These are phyloP conservation scores for Paraphoma chrysanthemicola DNA, from an alignment of 2,329 filamentous ascomycete species.

Conservation along the genomic window DNA sequence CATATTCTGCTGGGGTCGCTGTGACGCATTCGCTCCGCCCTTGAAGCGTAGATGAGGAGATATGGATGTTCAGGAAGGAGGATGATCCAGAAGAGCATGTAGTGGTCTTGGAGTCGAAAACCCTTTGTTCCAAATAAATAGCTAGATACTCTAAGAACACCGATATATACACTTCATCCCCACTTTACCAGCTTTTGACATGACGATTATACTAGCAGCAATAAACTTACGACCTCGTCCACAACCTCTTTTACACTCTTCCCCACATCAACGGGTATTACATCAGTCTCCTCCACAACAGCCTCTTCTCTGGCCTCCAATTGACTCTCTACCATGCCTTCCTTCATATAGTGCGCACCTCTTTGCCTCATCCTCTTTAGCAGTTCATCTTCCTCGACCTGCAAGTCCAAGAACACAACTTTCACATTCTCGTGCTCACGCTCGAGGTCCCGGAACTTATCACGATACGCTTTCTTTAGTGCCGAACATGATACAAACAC, in stretches of 20 bases:
- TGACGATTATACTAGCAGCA: constrained; percentile 26
- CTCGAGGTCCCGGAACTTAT: constrained; percentile 32
- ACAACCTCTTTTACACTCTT: constrained; percentile 10
- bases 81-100: too few relatives aligned
- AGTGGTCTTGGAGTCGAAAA: too few relatives aligned
- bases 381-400: constrained; percentile 39
- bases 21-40: too few relatives aligned
- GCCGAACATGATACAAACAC: constrained; percentile 52
- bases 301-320: constrained; percentile 40
- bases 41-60: too few relatives aligned
- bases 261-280: constrained; percentile 40
- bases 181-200: background rate
- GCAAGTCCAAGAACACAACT: constrained; percentile 48
- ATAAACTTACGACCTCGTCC: constrained; percentile 22
- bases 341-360: constrained; percentile 48
- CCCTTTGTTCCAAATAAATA: too few relatives aligned
- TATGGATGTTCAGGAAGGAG: too few relatives aligned
- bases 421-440: constrained; percentile 18
- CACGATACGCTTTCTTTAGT: constrained; percentile 44
- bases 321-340: constrained; percentile 47
- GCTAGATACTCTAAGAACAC: too few relatives aligned
- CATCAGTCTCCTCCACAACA: constrained; percentile 40
- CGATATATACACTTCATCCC: too few relatives aligned
- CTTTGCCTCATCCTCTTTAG: constrained; percentile 33
- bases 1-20: too few relatives aligned